These are phyloP conservation scores for Entomophthora muscae DNA, from an alignment of 371 early-diverging fungal genomes.

Conservation along the genomic window DNA sequence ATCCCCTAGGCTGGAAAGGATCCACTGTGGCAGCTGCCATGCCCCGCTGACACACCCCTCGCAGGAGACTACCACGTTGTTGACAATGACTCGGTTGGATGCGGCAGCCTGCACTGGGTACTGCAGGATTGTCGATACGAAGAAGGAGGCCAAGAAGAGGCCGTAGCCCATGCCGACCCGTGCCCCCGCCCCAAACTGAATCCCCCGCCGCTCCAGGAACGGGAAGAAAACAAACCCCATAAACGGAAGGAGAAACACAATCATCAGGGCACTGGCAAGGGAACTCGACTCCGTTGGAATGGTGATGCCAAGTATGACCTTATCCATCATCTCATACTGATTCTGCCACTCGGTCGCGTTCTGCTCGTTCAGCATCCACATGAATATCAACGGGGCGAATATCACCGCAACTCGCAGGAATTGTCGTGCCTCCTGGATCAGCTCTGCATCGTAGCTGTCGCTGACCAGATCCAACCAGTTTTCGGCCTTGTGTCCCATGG, in stretches of 20 bases:
- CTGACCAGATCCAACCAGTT: constrained; percentile 9
- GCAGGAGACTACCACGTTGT: constrained; percentile 6
- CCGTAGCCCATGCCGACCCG: neutral
- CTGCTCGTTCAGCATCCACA: constrained; percentile 41
- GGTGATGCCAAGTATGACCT: neutral
- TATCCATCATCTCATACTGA: constrained; percentile 16
- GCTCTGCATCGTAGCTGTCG: neutral
- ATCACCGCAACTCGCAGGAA: constrained; percentile 13
- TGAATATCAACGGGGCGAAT: constrained; percentile 24
- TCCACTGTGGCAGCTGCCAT: constrained; percentile 31
- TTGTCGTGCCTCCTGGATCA: constrained; percentile 7
- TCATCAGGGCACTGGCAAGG: too few relatives aligned
- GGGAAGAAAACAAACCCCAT: too few relatives aligned
- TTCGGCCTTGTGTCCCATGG: neutral
- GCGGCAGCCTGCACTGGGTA: neutral
- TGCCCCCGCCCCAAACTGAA: neutral
- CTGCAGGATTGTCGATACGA: neutral
- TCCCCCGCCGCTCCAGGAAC: constrained; percentile 5
- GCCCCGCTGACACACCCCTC: constrained; percentile 14
- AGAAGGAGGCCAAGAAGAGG: neutral
- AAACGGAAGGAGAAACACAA: too few relatives aligned
- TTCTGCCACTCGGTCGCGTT: constrained; percentile 17
- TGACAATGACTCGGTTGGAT: neutral
- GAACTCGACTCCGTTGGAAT: too few relatives aligned
- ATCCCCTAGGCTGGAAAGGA: constrained; percentile 34